Percentiles rank a stretch among this genome's conserved stretches.
These are phyloP conservation scores for Solanum appendiculatum DNA, from an alignment of 257 asterid genomes.

Conservation along the genomic window DNA sequence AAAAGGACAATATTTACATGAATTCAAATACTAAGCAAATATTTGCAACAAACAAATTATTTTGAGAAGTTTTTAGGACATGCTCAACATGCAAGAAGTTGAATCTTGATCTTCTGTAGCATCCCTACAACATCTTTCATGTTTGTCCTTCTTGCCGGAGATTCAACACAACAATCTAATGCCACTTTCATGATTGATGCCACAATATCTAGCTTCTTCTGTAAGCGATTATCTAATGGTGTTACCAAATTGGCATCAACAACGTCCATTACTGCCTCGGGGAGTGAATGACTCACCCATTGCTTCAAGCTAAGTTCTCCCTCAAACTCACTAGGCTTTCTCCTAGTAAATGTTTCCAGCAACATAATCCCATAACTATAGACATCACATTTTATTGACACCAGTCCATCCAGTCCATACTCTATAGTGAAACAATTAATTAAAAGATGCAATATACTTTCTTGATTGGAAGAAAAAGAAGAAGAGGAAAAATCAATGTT, in stretches of 20 bases:
- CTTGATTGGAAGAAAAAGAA: too few relatives aligned
- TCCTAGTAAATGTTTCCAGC: not conserved
- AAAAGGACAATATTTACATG: too few relatives aligned
- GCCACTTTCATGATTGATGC: not conserved
- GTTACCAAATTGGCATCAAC: not conserved
- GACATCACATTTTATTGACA: not conserved
- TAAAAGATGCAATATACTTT: too few relatives aligned
- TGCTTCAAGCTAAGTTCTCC: not conserved
- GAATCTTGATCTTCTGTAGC: not conserved
- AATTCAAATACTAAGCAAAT: too few relatives aligned
- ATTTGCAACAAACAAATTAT: too few relatives aligned
- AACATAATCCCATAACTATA: not conserved
- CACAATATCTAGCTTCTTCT: rapidly evolving
- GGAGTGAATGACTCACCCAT: not conserved
- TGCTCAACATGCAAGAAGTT: not conserved
- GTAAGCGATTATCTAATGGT: not conserved
- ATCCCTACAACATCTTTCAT: not conserved
- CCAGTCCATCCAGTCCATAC: too few relatives aligned
- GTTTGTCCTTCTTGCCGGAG: not conserved
- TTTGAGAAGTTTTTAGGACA: too few relatives aligned
- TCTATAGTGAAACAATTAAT: too few relatives aligned
- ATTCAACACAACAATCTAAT: not conserved
- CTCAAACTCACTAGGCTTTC: not conserved
- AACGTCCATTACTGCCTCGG: not conserved
- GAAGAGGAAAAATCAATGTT: too few relatives aligned